phyloP scores from a whole-genome alignment of 202 grass and related monocot species.

The Digitaria exilis region DNA sequence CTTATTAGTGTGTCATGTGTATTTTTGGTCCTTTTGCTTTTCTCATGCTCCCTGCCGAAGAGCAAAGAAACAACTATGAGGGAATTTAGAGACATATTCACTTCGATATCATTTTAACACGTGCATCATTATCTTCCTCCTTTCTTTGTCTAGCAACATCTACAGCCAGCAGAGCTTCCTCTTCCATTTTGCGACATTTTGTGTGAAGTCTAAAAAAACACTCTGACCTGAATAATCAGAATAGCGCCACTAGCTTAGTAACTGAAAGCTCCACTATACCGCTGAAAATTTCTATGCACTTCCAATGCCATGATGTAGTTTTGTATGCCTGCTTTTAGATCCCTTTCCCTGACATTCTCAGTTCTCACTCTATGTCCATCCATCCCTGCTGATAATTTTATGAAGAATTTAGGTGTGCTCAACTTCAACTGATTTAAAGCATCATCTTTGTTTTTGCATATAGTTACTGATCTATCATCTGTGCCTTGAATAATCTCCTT shows the following conservation, averaged over 20 bases:
- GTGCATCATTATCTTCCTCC: not conserved
- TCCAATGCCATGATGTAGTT: not conserved
- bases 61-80: not conserved
- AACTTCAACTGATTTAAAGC: not conserved
- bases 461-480: not conserved
- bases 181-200: not conserved
- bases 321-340: not conserved
- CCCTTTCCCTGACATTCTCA: not conserved
- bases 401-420: not conserved
- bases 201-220: not conserved
- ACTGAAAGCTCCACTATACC: not conserved
- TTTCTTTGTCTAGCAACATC: not conserved
- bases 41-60: not conserved
- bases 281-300: not conserved
- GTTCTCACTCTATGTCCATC: not conserved
- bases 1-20: constrained; percentile 1
- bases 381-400: not conserved
- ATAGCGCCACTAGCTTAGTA: not conserved
- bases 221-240: not conserved
- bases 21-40: not conserved
- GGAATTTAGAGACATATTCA: not conserved
- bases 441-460: constrained; percentile 4
- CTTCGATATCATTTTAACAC: too few relatives aligned
- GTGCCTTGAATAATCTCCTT: not conserved
- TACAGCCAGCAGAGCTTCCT: not conserved